phyloP scores from a whole-genome alignment of 306 rosid species.

The Alnus glutinosa region DNA sequence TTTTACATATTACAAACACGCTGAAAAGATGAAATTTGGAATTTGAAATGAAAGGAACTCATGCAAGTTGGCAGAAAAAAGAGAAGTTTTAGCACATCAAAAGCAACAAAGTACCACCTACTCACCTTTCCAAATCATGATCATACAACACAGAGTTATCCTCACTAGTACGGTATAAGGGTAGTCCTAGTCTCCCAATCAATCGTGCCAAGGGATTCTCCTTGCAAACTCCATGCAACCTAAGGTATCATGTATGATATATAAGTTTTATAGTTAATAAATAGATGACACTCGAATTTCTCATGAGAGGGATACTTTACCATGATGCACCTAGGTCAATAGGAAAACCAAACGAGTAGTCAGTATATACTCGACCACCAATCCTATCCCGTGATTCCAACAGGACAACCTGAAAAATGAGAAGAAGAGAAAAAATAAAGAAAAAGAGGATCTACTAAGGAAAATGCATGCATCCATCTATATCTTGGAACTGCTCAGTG shows the following conservation, averaged over 20 bases:
- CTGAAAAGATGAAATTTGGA: not conserved
- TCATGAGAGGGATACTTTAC: slow-evolving; percentile 37
- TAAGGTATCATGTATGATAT: slow-evolving; percentile 28
- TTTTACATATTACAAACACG: not conserved
- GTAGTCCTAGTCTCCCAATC: slow-evolving; percentile 89
- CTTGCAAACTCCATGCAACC: slow-evolving; percentile 97
- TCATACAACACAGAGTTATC: slow-evolving; percentile 97
- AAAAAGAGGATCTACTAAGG: too few species aligned
- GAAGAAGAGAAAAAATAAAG: not conserved
- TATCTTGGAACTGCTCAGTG: not conserved
- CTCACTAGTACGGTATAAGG: slow-evolving; percentile 91
- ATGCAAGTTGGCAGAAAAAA: slow-evolving; percentile 15
- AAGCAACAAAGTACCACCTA: slow-evolving; percentile 3
- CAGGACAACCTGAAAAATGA: slow-evolving; percentile 64
- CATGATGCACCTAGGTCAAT: slow-evolving; percentile 97
- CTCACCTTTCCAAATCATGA: slow-evolving; percentile 93
- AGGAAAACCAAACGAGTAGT: slow-evolving; percentile 96
- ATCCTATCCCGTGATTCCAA: slow-evolving; percentile 87
- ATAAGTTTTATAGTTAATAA: slow-evolving; percentile 10
- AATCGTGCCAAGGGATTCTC: slow-evolving; percentile 96
- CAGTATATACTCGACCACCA: slow-evolving; percentile 91
- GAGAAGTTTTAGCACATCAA: slow-evolving; percentile 7
- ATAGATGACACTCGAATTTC: not conserved
- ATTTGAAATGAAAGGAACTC: slow-evolving; percentile 7
- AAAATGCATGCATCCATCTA: not conserved